Conservation (phyloP, 495 filamentous ascomycete species). For the Symbiotaphrina buchneri region DNA sequence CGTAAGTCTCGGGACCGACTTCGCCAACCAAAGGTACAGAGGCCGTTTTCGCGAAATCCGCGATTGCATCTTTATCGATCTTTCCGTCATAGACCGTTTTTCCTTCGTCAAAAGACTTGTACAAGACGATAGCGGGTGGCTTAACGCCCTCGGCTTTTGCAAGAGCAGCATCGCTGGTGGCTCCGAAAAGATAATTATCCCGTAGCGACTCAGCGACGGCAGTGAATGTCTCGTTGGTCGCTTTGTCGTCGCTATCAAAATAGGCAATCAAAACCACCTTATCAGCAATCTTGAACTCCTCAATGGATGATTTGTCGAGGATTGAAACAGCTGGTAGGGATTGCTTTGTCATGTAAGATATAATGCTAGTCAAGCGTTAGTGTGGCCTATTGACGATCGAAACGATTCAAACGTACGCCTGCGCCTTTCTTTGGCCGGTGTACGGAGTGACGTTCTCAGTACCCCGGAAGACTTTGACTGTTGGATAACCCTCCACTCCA, state of each 20-base stretch:
- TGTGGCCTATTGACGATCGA: not conserved
- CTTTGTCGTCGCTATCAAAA: slow-evolving; percentile 65
- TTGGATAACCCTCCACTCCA: slow-evolving; percentile 93
- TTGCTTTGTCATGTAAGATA: slow-evolving; percentile 99
- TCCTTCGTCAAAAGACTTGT: slow-evolving; percentile 97
- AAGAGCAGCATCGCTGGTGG: slow-evolving; percentile 57
- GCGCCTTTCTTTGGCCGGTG: slow-evolving; percentile 71
- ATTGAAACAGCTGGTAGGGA: slow-evolving; percentile 77
- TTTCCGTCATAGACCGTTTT: slow-evolving; percentile 64
- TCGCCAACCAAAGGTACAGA: slow-evolving; percentile 88
- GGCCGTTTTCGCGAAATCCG: slow-evolving; percentile 60
- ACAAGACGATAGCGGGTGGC: slow-evolving; percentile 72
- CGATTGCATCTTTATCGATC: slow-evolving; percentile 55
- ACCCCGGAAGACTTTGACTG: slow-evolving; percentile 96
- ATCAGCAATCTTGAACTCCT: slow-evolving; percentile 93
- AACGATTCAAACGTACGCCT: slow-evolving; percentile 37
- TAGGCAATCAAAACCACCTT: slow-evolving; percentile 90
- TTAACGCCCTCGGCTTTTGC: slow-evolving; percentile 79
- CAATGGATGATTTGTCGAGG: slow-evolving; percentile 55
- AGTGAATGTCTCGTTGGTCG: slow-evolving; percentile 58
- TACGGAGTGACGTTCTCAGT: slow-evolving; percentile 66
- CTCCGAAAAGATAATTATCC: slow-evolving; percentile 81
- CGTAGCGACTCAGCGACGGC: slow-evolving; percentile 62
- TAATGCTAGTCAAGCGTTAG: slow-evolving; percentile 32
- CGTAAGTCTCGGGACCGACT: slow-evolving; percentile 94